phyloP scores from a whole-genome alignment of 2,329 filamentous ascomycete genomes.

The Elsinoe batatas region DNA sequence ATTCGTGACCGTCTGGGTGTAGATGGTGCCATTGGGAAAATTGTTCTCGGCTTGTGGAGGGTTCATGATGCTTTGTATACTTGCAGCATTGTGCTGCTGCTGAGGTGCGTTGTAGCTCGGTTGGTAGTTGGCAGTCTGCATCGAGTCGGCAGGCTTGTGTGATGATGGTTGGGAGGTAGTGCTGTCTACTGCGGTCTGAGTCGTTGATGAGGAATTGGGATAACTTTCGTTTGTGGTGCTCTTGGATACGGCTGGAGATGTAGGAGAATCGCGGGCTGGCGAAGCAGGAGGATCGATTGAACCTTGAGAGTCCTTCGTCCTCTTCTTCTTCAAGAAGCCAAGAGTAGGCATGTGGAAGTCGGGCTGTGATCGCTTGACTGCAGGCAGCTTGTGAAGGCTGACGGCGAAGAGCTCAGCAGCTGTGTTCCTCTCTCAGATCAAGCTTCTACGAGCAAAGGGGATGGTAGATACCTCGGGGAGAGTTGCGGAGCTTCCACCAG shows the following conservation, averaged over 20 bases:
- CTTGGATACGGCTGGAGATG: constrained; percentile 43
- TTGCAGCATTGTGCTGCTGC: constrained; percentile 59
- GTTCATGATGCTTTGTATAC: constrained; percentile 77
- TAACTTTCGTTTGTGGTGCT: constrained; percentile 10
- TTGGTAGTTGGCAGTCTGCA: constrained; percentile 30
- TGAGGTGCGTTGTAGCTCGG: constrained; percentile 21
- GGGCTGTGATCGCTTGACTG: constrained; percentile 9
- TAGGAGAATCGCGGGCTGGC: constrained; percentile 48
- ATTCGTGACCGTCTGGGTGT: constrained; percentile 28
- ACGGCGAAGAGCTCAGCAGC: constrained; percentile 11
- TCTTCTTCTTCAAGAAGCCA: constrained; percentile 96
- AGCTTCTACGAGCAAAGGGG: constrained; percentile 9
- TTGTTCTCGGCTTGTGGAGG: constrained; percentile 35
- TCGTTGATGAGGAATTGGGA: constrained; percentile 26
- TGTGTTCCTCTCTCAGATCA: constrained; percentile 4
- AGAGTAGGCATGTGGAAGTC: constrained; percentile 69
- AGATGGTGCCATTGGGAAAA: constrained; percentile 28
- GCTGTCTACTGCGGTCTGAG: constrained; percentile 23
- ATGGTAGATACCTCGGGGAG: constrained; percentile 12
- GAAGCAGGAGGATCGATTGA: constrained; percentile 35
- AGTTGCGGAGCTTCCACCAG: constrained; percentile 7
- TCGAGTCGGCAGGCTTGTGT: constrained; percentile 30
- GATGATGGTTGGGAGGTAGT: constrained; percentile 29
- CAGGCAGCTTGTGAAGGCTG: constrained; percentile 8
- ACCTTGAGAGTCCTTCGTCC: constrained; percentile 74